Evolutionary conservation across 2,329 filamentous ascomycete genomes (phyloP).

Genomic region (Ophiostoma piceae): DNA sequence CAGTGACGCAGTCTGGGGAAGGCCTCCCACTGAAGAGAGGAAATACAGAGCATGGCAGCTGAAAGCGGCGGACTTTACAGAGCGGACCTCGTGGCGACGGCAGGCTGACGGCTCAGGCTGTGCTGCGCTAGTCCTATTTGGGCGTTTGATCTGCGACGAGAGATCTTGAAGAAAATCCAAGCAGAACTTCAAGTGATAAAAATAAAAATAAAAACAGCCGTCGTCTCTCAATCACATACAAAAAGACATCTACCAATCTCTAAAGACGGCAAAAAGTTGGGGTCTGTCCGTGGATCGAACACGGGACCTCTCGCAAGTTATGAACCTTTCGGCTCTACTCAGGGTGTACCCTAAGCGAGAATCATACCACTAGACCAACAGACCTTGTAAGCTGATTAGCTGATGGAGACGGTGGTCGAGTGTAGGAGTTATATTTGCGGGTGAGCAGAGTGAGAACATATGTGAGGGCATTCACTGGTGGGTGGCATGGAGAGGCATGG

Average conservation of each 20-base stretch:
- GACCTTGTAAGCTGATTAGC: constrained; percentile 1
- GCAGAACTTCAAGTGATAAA: no score
- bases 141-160: neutral
- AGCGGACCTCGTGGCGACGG: neutral
- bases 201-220: no score
- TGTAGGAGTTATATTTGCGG: no score
- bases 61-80: neutral
- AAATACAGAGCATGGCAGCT: neutral
- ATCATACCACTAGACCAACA: constrained; percentile 57
- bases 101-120: neutral
- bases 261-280: no score
- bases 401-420: no score
- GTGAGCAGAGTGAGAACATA: no score
- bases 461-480: no score
- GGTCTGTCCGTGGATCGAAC: no score
- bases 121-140: constrained; percentile 2
- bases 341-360: constrained; percentile 53
- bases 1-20: constrained; percentile 14
- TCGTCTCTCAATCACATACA: no score
- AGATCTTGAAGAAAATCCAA: neutral
- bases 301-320: no score
- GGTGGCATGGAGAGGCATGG: no score
- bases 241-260: no score
- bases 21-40: neutral
- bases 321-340: neutral